Base-by-base conservation (phyloP, 345 rosid species). In the Salix udensis region DNA sequence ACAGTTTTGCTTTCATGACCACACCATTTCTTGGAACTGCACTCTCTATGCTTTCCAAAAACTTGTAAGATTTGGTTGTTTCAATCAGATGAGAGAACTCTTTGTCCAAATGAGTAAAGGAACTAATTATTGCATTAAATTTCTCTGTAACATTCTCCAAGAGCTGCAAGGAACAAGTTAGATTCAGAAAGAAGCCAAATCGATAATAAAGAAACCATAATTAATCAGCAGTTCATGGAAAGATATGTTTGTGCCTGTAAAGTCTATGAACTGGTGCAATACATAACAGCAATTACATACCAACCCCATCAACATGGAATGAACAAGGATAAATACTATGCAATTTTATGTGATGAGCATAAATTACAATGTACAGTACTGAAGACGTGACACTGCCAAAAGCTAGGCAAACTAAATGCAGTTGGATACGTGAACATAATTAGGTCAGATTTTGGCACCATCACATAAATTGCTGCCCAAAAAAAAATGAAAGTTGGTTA, bases 101-200 rank as follows among this genome's bases (percentile, higher is more conserved):
- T 74, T 85, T 81, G 86, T 93, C 97, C 77, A 94, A 78, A 83
- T 89, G 98, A 85, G 97, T 93, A 84, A 89, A 96, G 12, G 97
- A 91, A 83, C 91, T 84, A 78, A 94, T 91, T 82, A 90, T 87
- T 46, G 78, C 76, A 82, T 96, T 97, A 83, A 89, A 89, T 84
- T 88, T 92, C 87, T 91, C 98, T 21, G 91, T 89, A 73, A 90
- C 87, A 80, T 80, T 85, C 82, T 88, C 94, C 90, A 92, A 85
- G 61, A 96, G 92, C 99, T 96, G 92, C 84, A 82, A 82, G 83
- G 71, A 71, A 36, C 74, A 78, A 70, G 37, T 16, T 18, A 4
- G 19, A 81, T 58, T 61, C 21, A 68, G 61, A 65, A 76, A 40
- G 74, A 62, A 67, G 58, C 19, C 10, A 42, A 30, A 28, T 24